A percentile compares a stretch with the other conserved stretches of the same genome.
These are phyloP conservation scores for Westerdykella aurantiaca DNA, from an alignment of 2,329 filamentous ascomycete genomes.

Conservation along the genomic window DNA sequence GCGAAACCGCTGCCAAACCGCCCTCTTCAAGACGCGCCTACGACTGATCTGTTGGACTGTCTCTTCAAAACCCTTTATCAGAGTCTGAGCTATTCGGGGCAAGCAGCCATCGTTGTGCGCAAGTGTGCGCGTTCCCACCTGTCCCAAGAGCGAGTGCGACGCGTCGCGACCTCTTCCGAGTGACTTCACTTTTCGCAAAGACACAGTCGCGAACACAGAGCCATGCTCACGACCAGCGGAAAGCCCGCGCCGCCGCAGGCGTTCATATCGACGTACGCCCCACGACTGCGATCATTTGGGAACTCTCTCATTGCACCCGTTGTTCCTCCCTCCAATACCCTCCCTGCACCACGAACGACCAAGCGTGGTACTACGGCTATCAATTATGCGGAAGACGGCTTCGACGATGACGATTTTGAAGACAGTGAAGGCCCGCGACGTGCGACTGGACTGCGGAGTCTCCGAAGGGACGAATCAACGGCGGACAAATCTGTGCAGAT, in stretches of 20 bases:
- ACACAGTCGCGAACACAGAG: conserved; percentile 10
- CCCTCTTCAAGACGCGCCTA: no score
- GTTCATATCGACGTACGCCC: conserved; percentile 86
- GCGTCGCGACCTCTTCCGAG: conserved; percentile 31
- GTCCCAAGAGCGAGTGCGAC: conserved; percentile 11
- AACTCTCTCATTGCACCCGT: conserved; percentile 88
- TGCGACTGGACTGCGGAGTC: conserved; percentile 74
- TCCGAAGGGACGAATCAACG: conserved; percentile 63
- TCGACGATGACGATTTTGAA: conserved; percentile 76
- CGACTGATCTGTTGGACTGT: no score
- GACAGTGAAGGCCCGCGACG: conserved; percentile 64
- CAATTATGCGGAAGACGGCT: conserved; percentile 96
- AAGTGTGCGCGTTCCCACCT: no score
- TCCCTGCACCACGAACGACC: conserved; percentile 73
- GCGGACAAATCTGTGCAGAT: conserved; percentile 59
- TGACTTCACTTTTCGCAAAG: conserved; percentile 20
- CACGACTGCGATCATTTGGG: conserved; percentile 80
- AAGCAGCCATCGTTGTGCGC: no score
- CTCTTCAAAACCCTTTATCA: no score
- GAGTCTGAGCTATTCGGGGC: no score
- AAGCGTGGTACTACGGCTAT: conserved; percentile 95
- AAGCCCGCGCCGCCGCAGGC: conserved; percentile 63
- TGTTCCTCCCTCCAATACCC: conserved; percentile 62
- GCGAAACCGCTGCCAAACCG: no score
- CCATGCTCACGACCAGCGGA: conserved; percentile 38